Conservation (phyloP, 2,329 filamentous ascomycete genomes). For the Xylaria sp. region DNA sequence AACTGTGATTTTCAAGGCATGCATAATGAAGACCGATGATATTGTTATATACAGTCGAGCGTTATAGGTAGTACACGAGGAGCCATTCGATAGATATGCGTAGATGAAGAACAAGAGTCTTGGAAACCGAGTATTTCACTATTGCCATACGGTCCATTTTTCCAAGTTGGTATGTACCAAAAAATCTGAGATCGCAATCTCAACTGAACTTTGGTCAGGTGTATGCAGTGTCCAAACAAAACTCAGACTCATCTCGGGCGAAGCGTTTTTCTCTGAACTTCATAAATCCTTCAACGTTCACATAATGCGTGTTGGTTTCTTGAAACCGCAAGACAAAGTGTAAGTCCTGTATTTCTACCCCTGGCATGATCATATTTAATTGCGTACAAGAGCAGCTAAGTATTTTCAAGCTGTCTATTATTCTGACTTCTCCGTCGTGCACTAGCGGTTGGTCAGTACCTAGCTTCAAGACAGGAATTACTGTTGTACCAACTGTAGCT, state of each 20-base stretch:
- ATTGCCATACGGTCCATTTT: neutral
- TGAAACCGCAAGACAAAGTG: no score
- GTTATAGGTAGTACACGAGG: neutral
- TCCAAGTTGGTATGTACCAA: neutral
- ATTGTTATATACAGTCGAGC: constrained; percentile 5
- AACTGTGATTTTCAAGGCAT: constrained; percentile 1
- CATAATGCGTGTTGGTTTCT: no score
- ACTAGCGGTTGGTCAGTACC: no score
- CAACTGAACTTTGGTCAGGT: neutral
- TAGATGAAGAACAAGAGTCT: constrained; percentile 15
- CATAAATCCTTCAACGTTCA: no score
- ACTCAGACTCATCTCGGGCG: neutral
- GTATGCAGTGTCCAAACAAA: neutral
- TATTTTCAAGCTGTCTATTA: no score
- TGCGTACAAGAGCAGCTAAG: no score
- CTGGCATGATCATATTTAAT: no score
- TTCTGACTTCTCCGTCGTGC: no score
- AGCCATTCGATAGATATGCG: constrained; percentile 10
- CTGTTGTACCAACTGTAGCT: no score
- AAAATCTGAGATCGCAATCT: neutral
- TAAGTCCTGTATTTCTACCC: no score
- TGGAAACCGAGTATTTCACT: neutral
- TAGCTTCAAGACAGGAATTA: no score
- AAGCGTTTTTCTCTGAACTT: neutral
- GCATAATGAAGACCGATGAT: constrained; percentile 4